phyloP scores from a whole-genome alignment of 306 rosid genomes.

The Vachellia collinsii region DNA sequence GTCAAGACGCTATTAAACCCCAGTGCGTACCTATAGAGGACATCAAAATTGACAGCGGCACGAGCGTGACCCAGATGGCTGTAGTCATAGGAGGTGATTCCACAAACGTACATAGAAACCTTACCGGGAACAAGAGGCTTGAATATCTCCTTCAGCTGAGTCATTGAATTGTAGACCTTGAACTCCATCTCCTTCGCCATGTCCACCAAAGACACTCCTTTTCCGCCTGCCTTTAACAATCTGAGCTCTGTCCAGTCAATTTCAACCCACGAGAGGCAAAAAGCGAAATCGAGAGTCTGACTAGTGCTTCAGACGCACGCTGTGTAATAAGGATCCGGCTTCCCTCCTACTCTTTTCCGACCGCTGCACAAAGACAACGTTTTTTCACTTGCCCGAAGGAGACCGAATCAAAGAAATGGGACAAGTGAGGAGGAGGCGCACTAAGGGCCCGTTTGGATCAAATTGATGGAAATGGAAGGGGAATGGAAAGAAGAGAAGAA shows the following conservation, averaged over 20 bases:
- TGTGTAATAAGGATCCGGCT: too few relatives aligned
- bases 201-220: not conserved
- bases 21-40: conserved; percentile 65
- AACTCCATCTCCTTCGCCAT: conserved; percentile 71
- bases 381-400: too few relatives aligned
- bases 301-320: not conserved
- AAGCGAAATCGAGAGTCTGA: not conserved
- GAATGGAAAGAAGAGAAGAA: too few relatives aligned
- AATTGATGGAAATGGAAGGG: too few relatives aligned
- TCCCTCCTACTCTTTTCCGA: too few relatives aligned
- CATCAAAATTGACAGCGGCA: conserved; percentile 69
- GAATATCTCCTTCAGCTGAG: conserved; percentile 80
- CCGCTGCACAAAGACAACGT: too few relatives aligned
- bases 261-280: not conserved
- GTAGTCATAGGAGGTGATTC: conserved; percentile 84
- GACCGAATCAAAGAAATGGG: too few relatives aligned
- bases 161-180: conserved; percentile 82
- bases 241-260: not conserved
- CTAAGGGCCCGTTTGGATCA: too few relatives aligned
- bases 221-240: not conserved
- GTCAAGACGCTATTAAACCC: not conserved
- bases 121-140: conserved; percentile 58
- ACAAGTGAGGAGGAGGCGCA: too few relatives aligned
- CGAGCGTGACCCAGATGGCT: conserved; percentile 98
- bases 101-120: conserved; percentile 91